Evolutionary conservation across 768 basidiomycete genomes (phyloP), one percentile per base, ranked within the genome.

Genomic region (Termitomyces sp.): DNA sequence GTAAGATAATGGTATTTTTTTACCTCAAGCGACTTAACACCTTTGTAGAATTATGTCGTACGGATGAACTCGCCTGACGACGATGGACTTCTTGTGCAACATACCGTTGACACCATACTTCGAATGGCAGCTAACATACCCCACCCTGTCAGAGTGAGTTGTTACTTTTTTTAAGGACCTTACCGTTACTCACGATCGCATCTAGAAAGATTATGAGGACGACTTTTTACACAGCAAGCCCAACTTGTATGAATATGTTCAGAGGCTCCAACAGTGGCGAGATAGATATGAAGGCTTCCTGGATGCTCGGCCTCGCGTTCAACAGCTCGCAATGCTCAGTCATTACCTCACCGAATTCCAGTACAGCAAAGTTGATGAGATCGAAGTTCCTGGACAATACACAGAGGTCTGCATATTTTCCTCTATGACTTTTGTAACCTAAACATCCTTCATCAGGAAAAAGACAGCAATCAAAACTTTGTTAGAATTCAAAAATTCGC

Each of bases 341-440:
- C 94, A 96, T 74, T 97, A 95, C 75, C 79, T 99, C 67, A 91
- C 93, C 7, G 97, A 98, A 74, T 99, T 98, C 80, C 96, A 98
- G 67, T 95, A 98, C 73, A 89, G 87, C 69, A 97, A 95, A 72
- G 94, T 96, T 54, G 97, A 98, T 65, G 96, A 99, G 65, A 92
- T 99, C 42, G 96, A 99, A 70, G 86, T 99, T 54, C 96, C 96
- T n/a, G 97, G 97, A 7, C 97, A 99, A 73, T 99, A 99, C 71
- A 91, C 94, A 0, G 93, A 98, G 84, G 95, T 92, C n/a, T 24
- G 69, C 63, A n/a, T 8, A 48, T 46, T 9, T 35, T 50, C 13
- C 28, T 13, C 60, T 2, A 15, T 36, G 38, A 53, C 35, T 28
- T 52, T n/a, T 48, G 32, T 36, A 51, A 40, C n/a, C 32, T 38